Conservation (phyloP, 2,329 filamentous ascomycete genomes). For the Ustilaginoidea virens region DNA sequence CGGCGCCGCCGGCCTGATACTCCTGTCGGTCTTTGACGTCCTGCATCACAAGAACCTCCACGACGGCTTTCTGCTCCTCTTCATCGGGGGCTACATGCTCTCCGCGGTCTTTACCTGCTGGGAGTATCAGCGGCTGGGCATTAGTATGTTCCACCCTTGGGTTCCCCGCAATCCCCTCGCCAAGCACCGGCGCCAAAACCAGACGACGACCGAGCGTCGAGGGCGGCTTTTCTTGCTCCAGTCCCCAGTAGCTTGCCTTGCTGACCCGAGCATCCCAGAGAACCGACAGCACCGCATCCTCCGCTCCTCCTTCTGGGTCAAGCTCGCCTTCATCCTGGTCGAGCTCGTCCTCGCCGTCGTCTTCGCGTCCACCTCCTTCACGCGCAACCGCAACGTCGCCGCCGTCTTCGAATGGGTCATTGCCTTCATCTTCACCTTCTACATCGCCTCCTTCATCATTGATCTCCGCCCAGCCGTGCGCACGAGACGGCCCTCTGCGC, state of each 20-base stretch:
- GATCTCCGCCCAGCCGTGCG: constrained; percentile 69
- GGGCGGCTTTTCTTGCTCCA: too few species aligned
- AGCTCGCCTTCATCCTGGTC: constrained; percentile 68
- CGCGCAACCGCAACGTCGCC: constrained; percentile 41
- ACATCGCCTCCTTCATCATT: constrained; percentile 72
- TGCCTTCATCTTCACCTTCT: constrained; percentile 74
- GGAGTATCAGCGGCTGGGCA: constrained; percentile 77
- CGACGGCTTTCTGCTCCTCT: constrained; percentile 62
- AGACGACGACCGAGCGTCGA: too few species aligned
- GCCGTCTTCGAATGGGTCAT: constrained; percentile 71
- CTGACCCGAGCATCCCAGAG: too few species aligned
- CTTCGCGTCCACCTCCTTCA: constrained; percentile 47
- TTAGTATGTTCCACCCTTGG: constrained; percentile 37
- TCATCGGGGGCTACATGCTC: constrained; percentile 74
- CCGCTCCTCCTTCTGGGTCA: constrained; percentile 70
- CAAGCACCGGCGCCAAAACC: too few species aligned
- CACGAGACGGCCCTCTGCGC: constrained; percentile 26
- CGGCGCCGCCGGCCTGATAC: constrained; percentile 67
- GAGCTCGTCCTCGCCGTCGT: constrained; percentile 59
- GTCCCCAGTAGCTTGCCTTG: too few species aligned
- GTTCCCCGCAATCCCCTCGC: too few species aligned
- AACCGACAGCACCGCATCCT: constrained; percentile 64
- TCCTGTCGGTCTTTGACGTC: constrained; percentile 78
- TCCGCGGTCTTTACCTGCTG: constrained; percentile 79
- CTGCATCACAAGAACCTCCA: constrained; percentile 51